phyloP scores from a whole-genome alignment of 495 filamentous ascomycete species.

The Aspergillus leporis region DNA sequence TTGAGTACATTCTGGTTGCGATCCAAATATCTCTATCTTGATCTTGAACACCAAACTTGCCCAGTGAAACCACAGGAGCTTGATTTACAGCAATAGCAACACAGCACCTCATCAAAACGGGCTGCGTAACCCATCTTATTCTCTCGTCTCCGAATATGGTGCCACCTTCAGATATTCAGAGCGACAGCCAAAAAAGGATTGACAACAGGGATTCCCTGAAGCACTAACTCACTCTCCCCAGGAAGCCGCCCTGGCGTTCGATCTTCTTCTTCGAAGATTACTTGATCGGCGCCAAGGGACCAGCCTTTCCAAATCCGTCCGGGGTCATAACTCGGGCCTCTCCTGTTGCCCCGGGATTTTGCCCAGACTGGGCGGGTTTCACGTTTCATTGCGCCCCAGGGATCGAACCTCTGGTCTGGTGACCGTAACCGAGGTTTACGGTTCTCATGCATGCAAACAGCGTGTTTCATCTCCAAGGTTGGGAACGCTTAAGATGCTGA shows the following conservation, averaged over 20 bases:
- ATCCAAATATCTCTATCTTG: not conserved
- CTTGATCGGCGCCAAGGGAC: constrained; percentile 5
- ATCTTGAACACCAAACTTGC: not conserved
- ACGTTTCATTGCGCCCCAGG: not conserved
- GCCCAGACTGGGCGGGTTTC: not conserved
- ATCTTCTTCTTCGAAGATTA: constrained; percentile 14
- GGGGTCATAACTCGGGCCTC: not conserved
- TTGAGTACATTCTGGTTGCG: not conserved
- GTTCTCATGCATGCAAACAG: not conserved
- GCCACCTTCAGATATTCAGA: not conserved
- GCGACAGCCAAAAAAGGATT: not conserved
- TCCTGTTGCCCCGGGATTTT: not conserved
- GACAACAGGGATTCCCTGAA: not conserved
- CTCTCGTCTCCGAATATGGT: not conserved
- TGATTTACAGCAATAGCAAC: not conserved
- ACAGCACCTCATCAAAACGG: not conserved
- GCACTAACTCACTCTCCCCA: not conserved
- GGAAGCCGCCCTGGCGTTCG: constrained; percentile 1
- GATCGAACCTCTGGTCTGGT: not conserved
- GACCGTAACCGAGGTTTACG: not conserved
- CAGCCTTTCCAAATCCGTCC: constrained; percentile 9
- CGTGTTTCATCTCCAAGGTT: not conserved
- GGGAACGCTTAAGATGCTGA: not conserved
- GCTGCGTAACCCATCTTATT: not conserved
- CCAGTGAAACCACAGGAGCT: not conserved